phyloP scores from a whole-genome alignment of 345 rosid species.

The Rhodamnia argentea region DNA sequence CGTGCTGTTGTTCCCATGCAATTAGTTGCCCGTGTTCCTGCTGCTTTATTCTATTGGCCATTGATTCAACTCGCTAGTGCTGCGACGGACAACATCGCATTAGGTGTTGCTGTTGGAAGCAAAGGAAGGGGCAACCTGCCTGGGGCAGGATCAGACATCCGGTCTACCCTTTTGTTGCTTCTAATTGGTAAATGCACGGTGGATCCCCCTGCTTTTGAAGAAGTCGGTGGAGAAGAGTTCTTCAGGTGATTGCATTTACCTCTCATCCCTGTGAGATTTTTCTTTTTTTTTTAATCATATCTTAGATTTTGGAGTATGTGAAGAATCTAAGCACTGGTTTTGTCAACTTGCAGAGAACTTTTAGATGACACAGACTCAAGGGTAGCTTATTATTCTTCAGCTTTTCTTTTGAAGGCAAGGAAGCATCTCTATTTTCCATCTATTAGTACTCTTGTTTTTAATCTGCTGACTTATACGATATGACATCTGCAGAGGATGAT shows the following conservation, averaged over 20 bases:
- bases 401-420: conserved; percentile 90
- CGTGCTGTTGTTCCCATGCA: conserved; percentile 92
- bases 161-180: conserved; percentile 84
- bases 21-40: conserved; percentile 86
- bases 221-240: conserved; percentile 89
- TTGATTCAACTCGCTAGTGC: conserved; percentile 96
- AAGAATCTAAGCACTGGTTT: background rate
- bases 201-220: conserved; percentile 77
- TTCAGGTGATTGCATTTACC: conserved; percentile 50
- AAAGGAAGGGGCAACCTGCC: conserved; percentile 98
- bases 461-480: background rate
- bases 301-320: background rate
- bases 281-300: background rate
- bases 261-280: background rate
- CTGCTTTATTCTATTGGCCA: conserved; percentile 94
- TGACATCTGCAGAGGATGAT: conserved; percentile 76
- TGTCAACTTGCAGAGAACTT: conserved; percentile 56
- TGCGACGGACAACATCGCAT: conserved; percentile 82
- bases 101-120: conserved; percentile 98
- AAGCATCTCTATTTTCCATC: background rate
- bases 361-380: conserved; percentile 95
- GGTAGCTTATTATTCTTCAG: conserved; percentile 93
- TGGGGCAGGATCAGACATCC: conserved; percentile 92
- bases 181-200: conserved; percentile 93
- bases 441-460: background rate